Conservation (phyloP, 2,329 filamentous ascomycete genomes). For the Madurella fahalii region DNA sequence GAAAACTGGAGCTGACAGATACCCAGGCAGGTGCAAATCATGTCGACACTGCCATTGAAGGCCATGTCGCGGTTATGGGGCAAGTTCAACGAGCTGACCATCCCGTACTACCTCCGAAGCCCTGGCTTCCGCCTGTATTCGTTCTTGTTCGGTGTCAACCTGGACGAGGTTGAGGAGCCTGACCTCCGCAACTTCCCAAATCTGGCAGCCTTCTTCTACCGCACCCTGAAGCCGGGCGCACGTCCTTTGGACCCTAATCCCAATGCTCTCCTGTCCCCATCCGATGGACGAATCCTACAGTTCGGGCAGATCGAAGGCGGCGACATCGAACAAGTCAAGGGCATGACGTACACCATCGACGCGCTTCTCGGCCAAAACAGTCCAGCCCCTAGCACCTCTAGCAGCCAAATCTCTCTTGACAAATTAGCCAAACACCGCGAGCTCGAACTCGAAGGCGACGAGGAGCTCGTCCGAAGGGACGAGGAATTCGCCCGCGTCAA, state of each 20-base stretch:
- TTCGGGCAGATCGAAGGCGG: constrained; percentile 89
- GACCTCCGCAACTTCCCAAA: constrained; percentile 91
- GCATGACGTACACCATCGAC: constrained; percentile 95
- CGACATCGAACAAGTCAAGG: constrained; percentile 97
- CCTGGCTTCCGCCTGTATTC: constrained; percentile 91
- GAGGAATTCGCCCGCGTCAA: constrained; percentile 94
- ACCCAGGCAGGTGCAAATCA: constrained; percentile 78
- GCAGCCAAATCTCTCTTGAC: constrained; percentile 29
- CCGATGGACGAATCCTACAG: constrained; percentile 87
- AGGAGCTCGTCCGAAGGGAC: constrained; percentile 70
- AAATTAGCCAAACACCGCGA: constrained; percentile 26
- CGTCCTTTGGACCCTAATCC: constrained; percentile 79
- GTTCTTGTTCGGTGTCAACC: constrained; percentile 84
- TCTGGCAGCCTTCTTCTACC: constrained; percentile 94
- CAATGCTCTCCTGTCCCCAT: constrained; percentile 77
- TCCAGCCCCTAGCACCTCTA: constrained; percentile 51
- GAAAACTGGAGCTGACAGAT: constrained; percentile 14
- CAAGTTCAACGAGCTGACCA: constrained; percentile 80
- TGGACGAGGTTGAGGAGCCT: constrained; percentile 80
- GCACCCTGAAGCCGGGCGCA: constrained; percentile 81
- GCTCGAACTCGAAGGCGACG: constrained; percentile 42
- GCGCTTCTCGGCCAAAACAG: constrained; percentile 74
- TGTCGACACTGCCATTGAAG: constrained; percentile 89
- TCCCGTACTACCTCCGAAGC: constrained; percentile 82
- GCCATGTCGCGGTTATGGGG: constrained; percentile 88